Evolutionary conservation across 2,329 filamentous ascomycete genomes (phyloP).

Genomic region (Penicillium sp.): DNA sequence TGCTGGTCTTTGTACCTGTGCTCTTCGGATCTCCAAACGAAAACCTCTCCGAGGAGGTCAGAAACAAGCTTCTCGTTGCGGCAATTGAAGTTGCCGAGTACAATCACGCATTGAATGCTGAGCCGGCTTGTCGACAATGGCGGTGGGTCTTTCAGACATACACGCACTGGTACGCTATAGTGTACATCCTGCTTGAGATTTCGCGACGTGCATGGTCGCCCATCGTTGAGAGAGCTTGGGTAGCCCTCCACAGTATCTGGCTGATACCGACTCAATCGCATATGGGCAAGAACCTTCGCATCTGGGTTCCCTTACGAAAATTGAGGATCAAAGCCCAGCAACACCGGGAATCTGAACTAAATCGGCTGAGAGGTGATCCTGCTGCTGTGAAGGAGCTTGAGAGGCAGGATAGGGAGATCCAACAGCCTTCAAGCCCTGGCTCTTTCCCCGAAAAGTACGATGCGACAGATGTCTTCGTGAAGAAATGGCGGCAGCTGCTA

Average conservation of each 20-base stretch:
- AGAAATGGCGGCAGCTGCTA: conserved; percentile 34
- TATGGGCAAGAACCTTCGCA: conserved; percentile 32
- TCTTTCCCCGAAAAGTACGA: conserved; percentile 20
- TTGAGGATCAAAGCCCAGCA: conserved; percentile 31
- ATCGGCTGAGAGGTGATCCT: conserved; percentile 28
- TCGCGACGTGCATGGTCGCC: conserved; percentile 50
- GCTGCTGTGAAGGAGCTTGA: conserved; percentile 18
- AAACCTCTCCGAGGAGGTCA: conserved; percentile 36
- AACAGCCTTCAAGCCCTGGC: conserved; percentile 30
- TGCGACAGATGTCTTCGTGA: conserved; percentile 21
- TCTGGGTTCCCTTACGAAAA: conserved; percentile 37
- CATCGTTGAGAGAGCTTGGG: conserved; percentile 51
- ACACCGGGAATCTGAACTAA: conserved; percentile 35
- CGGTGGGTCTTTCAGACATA: conserved; percentile 62
- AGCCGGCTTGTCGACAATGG: conserved; percentile 52
- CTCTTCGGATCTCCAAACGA: conserved; percentile 42
- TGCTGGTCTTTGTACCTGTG: conserved; percentile 56
- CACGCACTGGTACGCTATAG: conserved; percentile 60
- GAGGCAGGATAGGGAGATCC: neutral
- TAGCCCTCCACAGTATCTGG: conserved; percentile 45
- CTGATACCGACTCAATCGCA: conserved; percentile 38
- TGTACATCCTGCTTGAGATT: conserved; percentile 56
- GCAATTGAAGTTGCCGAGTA: conserved; percentile 49
- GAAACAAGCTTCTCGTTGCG: conserved; percentile 38
- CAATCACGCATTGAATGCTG: conserved; percentile 55